Evolutionary conservation across 345 rosid genomes (phyloP), one percentile per base, ranked within the genome.

Genomic region (Eucalyptus grandis): DNA sequence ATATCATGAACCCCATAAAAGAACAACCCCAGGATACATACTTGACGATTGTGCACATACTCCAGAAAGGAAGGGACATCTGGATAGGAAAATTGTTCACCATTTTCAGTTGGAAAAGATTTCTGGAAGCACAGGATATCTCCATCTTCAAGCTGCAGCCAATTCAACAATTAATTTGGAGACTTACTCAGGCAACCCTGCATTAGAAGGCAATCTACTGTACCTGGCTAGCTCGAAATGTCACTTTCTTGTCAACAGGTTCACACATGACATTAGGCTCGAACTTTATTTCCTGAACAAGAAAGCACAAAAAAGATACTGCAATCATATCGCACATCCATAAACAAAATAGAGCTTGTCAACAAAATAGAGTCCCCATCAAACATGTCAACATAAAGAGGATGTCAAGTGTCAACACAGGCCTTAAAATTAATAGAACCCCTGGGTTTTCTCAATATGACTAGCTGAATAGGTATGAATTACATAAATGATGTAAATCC

Each of bases 71-170:
- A 94, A 87, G 96, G 96, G 46, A 96, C 97, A 88, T 96, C 95
- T 26, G 95, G 96, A 90, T 96, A 94, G 65, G 92, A 92, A 86
- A 87, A 92, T 40, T 93, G 93, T 88, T 92, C 94, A 88, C 69
- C 92, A 88, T 89, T 82, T 89, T 91, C 95, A 80, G 88, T 89
- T 82, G 93, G 90, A 90, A 88, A 31, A 86, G 93, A 87, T 89
- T 96, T 96, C 90, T 96, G 97, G 91, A 95, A 95, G 92, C 98
- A 96, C 87, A 96, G 87, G 87, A 96, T 94, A 90, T 96, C 97
- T 88, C 98, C 98, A 91, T 95, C 98, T 93, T 94, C 97, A 91
- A 96, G 93, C 98, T 96, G 93, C 86, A 92, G 77, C 27, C 37
- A 89, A 91, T 43, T 81, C 34, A 30, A 88, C 31, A 62, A 40